These are phyloP conservation scores for Sodiomyces alkalinus DNA, from an alignment of 2,329 filamentous ascomycete genomes.

Conservation along the genomic window DNA sequence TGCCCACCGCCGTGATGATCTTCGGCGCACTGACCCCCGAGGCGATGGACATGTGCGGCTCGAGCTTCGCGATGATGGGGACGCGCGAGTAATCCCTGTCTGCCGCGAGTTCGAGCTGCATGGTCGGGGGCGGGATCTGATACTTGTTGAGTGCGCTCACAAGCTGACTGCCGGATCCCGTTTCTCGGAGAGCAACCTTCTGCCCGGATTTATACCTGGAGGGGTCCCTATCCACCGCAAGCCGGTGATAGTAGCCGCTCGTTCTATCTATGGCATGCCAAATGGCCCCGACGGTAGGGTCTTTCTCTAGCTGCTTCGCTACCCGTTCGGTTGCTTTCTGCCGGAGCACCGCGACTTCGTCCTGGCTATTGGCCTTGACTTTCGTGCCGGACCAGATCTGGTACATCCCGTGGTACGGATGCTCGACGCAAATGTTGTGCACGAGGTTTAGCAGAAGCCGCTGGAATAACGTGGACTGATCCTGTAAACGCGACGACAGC, in stretches of 20 bases:
- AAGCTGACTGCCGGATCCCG: constrained; percentile 46
- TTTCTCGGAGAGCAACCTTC: constrained; percentile 49
- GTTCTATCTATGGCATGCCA: constrained; percentile 63
- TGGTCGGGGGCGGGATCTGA: constrained; percentile 73
- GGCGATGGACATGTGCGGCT: constrained; percentile 67
- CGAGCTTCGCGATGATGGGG: constrained; percentile 59
- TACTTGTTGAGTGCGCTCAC: constrained; percentile 47
- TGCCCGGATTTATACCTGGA: constrained; percentile 52
- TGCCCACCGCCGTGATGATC: constrained; percentile 69
- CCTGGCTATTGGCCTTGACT: constrained; percentile 52
- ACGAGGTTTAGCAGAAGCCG: constrained; percentile 58
- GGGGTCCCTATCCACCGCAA: constrained; percentile 51
- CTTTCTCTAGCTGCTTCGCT: constrained; percentile 42
- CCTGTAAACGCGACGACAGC: constrained; percentile 78
- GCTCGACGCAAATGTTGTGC: constrained; percentile 72
- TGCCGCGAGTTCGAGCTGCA: constrained; percentile 62
- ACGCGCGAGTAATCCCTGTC: constrained; percentile 63
- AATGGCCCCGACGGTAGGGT: constrained; percentile 31
- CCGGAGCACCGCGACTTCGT: constrained; percentile 59
- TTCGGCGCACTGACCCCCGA: constrained; percentile 88
- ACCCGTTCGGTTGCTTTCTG: constrained; percentile 58
- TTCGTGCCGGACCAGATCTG: constrained; percentile 79
- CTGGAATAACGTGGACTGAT: constrained; percentile 58
- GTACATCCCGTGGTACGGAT: constrained; percentile 95
- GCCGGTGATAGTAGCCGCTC: constrained; percentile 47